These are phyloP conservation scores for Cystofilobasidium bisporidii DNA, from an alignment of 768 basidiomycete species.

Conservation along the genomic window DNA sequence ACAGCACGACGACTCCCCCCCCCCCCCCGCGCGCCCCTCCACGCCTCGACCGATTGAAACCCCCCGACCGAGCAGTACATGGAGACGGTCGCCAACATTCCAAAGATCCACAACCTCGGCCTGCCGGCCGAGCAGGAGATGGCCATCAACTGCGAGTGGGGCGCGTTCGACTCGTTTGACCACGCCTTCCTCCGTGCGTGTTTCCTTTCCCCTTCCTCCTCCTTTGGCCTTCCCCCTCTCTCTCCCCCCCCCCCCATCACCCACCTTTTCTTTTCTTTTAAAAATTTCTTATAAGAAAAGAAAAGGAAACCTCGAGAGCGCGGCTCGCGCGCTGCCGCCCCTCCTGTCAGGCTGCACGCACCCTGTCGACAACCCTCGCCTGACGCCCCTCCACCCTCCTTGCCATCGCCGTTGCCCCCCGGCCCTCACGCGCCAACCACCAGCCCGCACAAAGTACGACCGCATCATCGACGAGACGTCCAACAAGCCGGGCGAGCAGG, in stretches of 20 bases:
- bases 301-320: too few species aligned
- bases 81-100: conserved; percentile 75
- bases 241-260: too few species aligned
- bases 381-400: not conserved
- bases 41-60: too few species aligned
- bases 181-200: conserved; percentile 70
- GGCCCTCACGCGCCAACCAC: too few species aligned
- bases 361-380: too few species aligned
- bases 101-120: conserved; percentile 70
- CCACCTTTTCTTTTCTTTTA: too few species aligned
- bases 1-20: not conserved
- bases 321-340: too few species aligned
- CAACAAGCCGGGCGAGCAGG: conserved; percentile 80
- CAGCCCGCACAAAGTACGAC: conserved; percentile 87
- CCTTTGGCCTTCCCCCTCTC: not conserved
- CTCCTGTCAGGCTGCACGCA: too few species aligned
- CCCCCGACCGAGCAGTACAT: too few species aligned
- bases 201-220: not conserved
- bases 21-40: too few species aligned
- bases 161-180: conserved; percentile 91
- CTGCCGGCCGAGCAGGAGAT: conserved; percentile 57
- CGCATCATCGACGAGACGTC: conserved; percentile 80
- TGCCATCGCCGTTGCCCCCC: not conserved
- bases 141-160: conserved; percentile 78
- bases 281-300: too few species aligned